Conservation (phyloP, 1,139 yeast genomes). For the Saccharomycopsis hybrid region DNA sequence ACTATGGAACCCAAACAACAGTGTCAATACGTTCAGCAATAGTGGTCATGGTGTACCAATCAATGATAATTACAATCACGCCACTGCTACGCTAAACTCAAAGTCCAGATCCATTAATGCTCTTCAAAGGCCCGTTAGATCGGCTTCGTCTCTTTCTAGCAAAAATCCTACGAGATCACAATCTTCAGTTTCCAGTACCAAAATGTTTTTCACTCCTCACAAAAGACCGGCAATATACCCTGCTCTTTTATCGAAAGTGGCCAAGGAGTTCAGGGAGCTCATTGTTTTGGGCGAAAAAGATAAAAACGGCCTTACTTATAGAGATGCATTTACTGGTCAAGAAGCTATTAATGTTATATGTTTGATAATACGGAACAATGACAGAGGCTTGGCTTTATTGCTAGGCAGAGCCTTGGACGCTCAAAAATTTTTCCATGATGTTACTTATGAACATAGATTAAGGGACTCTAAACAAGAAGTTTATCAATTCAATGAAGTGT, state of each 20-base stretch:
- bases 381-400: constrained; percentile 80
- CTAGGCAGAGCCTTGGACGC: constrained; percentile 93
- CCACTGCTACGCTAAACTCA: not conserved
- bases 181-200: constrained; percentile 7
- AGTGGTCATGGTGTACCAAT: not conserved
- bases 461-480: constrained; percentile 85
- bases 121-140: constrained; percentile 9
- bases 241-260: constrained; percentile 54
- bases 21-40: not conserved
- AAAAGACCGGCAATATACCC: constrained; percentile 3
- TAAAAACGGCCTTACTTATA: constrained; percentile 91
- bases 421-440: constrained; percentile 91
- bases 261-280: constrained; percentile 66
- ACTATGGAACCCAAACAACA: constrained; percentile 2
- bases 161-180: constrained; percentile 4
- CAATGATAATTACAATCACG: not conserved
- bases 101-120: constrained; percentile 3
- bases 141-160: constrained; percentile 8
- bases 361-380: constrained; percentile 80
- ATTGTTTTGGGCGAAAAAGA: constrained; percentile 71
- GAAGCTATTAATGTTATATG: constrained; percentile 90
- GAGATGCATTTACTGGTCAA: constrained; percentile 90
- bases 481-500: constrained; percentile 71
- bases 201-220: not conserved
- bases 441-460: constrained; percentile 86